phyloP scores from a whole-genome alignment of 305 asterid species.

The Rubia balearica region DNA sequence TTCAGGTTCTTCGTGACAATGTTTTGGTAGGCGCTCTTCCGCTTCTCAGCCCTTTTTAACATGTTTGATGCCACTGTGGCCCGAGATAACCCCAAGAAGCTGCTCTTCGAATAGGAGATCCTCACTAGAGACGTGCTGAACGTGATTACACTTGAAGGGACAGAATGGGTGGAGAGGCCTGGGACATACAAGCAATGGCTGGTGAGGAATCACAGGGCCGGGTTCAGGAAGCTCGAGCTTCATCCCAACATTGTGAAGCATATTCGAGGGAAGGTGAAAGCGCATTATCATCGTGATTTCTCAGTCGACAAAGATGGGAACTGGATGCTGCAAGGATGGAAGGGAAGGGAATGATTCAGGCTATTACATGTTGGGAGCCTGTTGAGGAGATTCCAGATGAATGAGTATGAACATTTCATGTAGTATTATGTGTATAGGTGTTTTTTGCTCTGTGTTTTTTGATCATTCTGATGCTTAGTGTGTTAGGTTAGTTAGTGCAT shows the following conservation, averaged over 20 bases:
- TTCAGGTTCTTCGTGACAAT: conserved; percentile 4
- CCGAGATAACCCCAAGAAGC: no score
- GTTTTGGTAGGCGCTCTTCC: neutral
- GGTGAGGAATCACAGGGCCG: no score
- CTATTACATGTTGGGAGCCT: conserved; percentile 66
- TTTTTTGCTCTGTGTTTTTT: neutral
- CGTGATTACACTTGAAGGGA: no score
- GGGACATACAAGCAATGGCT: no score
- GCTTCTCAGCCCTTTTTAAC: no score
- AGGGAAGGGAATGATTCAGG: conserved; percentile 49
- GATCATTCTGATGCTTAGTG: neutral
- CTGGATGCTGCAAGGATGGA: conserved; percentile 89
- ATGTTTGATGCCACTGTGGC: no score
- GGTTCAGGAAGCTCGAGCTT: conserved; percentile 42
- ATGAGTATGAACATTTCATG: neutral
- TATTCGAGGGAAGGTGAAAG: conserved; percentile 34
- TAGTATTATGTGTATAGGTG: neutral
- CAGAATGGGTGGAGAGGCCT: no score
- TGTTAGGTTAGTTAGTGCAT: neutral
- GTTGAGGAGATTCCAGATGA: neutral
- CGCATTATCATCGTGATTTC: conserved; percentile 45
- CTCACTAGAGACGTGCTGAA: no score
- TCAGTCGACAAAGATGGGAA: conserved; percentile 44
- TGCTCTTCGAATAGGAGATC: no score
- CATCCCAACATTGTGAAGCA: conserved; percentile 31